Evolutionary conservation across 2,329 filamentous ascomycete species (phyloP), one percentile per base, ranked within the genome.

Genomic region (Fusarium fujikuroi): DNA sequence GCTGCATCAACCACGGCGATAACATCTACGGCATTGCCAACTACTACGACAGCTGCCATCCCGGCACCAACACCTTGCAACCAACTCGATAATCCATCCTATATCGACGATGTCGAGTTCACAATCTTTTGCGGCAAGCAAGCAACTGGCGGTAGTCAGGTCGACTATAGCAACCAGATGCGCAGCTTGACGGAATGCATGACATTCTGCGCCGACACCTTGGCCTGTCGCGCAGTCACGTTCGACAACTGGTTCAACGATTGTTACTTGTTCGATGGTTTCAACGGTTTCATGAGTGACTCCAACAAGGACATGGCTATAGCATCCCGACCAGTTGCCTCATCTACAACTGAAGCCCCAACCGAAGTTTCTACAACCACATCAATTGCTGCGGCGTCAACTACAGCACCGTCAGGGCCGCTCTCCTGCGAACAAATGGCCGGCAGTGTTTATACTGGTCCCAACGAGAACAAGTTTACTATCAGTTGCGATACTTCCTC

Each of bases 1-100:
- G 12, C 12, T 21, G 12, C 9, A 3, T 1, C 25, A 4, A 7
- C 44, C 0, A 11, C 16, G 3, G 9, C n/a, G 5, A 28, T 8
- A 9, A 28, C 23, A 44, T 44, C 16, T 11, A 21, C 37, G 18
- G 5, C 37, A 39, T 5, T 39, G 1, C 9, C 37, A 1, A 25
- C n/a, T 28, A 49, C 46, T 12, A 18, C n/a, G n/a, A n/a, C 28
- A 0, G 4, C 15, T n/a, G 14, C 15, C 5, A 4, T 5, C 9
- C 4, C 28, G 21, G 46, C 3, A 2, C 46, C 15, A 18, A 3
- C 2, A 32, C 4, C 46, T 23, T 50, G 47, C 15, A 8, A 7
- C 0, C 21, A 32, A 18, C 47, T 50, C 0, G 47, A 50, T 18
- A 2, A 2, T 1, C 47, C 47, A 5, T 1, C 28, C 28, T 3